Percentiles rank a stretch among this genome's conserved stretches.
Conservation (phyloP, 306 rosid species). For the Ormosia emarginata region DNA sequence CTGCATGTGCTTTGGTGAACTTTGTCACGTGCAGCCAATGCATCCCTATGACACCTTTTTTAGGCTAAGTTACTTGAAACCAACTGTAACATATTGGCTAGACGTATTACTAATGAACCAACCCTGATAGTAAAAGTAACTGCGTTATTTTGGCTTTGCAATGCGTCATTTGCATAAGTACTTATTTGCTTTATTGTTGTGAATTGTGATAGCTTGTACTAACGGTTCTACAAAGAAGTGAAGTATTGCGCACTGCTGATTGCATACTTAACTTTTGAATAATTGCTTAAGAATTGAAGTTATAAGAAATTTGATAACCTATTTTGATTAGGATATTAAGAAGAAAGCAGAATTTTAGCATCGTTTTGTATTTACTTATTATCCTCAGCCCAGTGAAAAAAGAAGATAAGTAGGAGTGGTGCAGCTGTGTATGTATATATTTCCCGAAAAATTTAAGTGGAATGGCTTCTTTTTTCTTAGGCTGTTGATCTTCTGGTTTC, state of each 20-base stretch:
- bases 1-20: not conserved
- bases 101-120: not conserved
- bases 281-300: not conserved
- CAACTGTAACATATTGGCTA: not conserved
- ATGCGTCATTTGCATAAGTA: not conserved
- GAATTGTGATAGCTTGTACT: not conserved
- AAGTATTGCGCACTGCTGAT: not conserved
- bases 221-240: not conserved
- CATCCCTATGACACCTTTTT: not conserved
- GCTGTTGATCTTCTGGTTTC: not conserved
- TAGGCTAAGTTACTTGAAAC: not conserved
- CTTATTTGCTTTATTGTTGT: not conserved
- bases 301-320: constrained; percentile 9
- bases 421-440: not conserved
- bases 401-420: not conserved
- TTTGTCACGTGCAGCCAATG: not conserved
- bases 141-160: not conserved
- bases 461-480: not conserved
- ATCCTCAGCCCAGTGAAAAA: not conserved
- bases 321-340: constrained; percentile 2
- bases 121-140: not conserved
- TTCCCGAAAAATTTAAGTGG: not conserved
- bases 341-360: not conserved
- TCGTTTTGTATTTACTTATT: not conserved
- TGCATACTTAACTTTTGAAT: not conserved